Evolutionary conservation across 371 early-diverging fungal genomes (phyloP), one percentile per base, ranked within the genome.

Genomic region (Mortierella sp.): DNA sequence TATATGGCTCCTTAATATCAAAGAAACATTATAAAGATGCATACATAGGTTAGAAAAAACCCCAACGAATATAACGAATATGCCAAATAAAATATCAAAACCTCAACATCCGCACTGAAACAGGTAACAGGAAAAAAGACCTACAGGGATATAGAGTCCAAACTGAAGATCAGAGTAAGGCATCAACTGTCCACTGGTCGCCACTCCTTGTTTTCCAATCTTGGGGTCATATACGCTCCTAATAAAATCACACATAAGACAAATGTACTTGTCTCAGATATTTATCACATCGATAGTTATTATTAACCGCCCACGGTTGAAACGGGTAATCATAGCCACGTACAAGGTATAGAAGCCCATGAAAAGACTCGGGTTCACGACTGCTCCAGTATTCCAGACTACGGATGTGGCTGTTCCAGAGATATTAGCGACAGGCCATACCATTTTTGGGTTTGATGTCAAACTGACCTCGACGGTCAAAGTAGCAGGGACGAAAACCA

Each of bases 341-440:
- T 76, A 81, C 76, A 81, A 54, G 14, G 77, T 81, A 51, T 81
- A 81, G 20, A 76, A 81, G n/a, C 83, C 77, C 73, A 76, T 76
- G 59, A 70, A 73, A 20, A 81, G 60, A 20, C 24, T 24, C 2
- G 77, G 77, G 30, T 24, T 51, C 4, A 5, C 39, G 18, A 35
- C 64, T 22, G 61, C 24, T 14, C 45, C 76, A 1, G 81, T 76
- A 62, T 66, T 73, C 83, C 83, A 81, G 51, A 70, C 62, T 2
- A 62, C 66, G 5, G 77, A 76, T 0, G 83, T 81, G 3, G 77
- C 45, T 11, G 71, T 39, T 20, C 83, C 83, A 5, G 77, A 55
- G 55, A 76, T 43, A 45, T 81, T 81, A 4, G 81, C 73, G 20
- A 81, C 51, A 8, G 83, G 67, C 83, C 77, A 81, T 3, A 67